Conservation (phyloP, 169 alveolate genomes). For the Miamiensis avidus region DNA sequence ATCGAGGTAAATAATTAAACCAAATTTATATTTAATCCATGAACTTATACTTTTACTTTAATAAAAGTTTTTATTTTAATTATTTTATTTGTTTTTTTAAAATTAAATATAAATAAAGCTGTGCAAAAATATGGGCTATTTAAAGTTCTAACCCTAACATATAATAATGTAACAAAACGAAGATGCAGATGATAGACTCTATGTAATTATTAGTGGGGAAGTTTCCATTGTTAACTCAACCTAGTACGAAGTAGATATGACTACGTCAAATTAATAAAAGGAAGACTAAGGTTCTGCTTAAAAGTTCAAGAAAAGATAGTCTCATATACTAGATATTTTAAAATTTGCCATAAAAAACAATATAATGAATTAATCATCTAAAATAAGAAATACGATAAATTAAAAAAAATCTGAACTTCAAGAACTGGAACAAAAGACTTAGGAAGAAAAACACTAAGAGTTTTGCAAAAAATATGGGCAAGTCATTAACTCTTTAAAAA, state of each 20-base stretch:
- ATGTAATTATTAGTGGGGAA: not conserved
- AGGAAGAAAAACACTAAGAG: not conserved
- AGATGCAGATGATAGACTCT: not conserved
- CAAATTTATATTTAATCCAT: not conserved
- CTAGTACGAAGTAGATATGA: not conserved
- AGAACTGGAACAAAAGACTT: not conserved
- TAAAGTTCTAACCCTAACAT: too few relatives aligned
- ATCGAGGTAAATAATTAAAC: not conserved
- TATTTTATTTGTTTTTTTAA: too few relatives aligned
- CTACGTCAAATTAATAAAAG: too few relatives aligned
- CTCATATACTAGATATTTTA: not conserved
- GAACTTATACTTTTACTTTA: too few relatives aligned
- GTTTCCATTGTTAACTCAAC: not conserved
- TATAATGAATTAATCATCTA: too few relatives aligned
- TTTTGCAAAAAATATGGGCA: not conserved
- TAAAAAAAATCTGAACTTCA: not conserved
- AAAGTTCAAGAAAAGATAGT: too few relatives aligned
- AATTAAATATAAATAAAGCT: not conserved
- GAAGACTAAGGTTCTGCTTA: not conserved
- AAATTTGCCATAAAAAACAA: too few relatives aligned
- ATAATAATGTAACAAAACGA: not conserved
- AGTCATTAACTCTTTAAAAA: too few relatives aligned
- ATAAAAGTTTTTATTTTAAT: too few relatives aligned
- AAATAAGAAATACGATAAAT: too few relatives aligned
- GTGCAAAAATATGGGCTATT: not conserved